phyloP scores from a whole-genome alignment of 306 rosid species.

The Medicago ruthenica region DNA sequence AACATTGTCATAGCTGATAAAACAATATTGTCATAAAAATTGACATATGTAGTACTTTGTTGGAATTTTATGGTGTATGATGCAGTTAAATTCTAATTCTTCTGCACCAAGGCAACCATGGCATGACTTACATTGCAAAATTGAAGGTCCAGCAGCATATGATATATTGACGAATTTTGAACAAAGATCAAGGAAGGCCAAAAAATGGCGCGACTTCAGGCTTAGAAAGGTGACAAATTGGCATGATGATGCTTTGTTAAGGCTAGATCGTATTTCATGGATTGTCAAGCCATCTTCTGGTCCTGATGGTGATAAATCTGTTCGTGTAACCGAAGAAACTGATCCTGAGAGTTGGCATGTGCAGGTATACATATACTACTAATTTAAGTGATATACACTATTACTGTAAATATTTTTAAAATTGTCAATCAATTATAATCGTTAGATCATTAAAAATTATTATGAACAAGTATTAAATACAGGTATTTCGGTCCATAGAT shows the following conservation, averaged over 20 bases:
- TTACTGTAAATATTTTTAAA: neutral
- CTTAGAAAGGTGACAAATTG: constrained; percentile 61
- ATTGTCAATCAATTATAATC: neutral
- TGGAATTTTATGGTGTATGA: constrained; percentile 37
- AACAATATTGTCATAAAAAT: neutral
- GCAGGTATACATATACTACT: constrained; percentile 49
- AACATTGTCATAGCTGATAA: neutral
- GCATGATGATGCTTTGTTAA: constrained; percentile 75
- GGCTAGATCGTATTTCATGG: constrained; percentile 72
- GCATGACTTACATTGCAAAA: constrained; percentile 66
- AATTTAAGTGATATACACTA: neutral
- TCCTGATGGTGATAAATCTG: constrained; percentile 50
- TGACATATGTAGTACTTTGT: neutral
- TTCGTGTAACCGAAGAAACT: constrained; percentile 49
- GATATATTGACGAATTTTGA: constrained; percentile 75
- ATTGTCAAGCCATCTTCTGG: constrained; percentile 56
- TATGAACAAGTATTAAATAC: constrained; percentile 50
- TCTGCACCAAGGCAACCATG: constrained; percentile 72
- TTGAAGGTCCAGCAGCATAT: constrained; percentile 87
- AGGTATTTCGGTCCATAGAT: constrained; percentile 82
- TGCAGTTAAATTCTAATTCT: constrained; percentile 45
- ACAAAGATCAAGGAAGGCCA: constrained; percentile 77
- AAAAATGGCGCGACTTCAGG: constrained; percentile 68
- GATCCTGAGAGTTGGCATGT: constrained; percentile 76
- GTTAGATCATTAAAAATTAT: neutral